Conservation (phyloP, 1,284 basidiomycete species). For the Irpex lacteus region DNA sequence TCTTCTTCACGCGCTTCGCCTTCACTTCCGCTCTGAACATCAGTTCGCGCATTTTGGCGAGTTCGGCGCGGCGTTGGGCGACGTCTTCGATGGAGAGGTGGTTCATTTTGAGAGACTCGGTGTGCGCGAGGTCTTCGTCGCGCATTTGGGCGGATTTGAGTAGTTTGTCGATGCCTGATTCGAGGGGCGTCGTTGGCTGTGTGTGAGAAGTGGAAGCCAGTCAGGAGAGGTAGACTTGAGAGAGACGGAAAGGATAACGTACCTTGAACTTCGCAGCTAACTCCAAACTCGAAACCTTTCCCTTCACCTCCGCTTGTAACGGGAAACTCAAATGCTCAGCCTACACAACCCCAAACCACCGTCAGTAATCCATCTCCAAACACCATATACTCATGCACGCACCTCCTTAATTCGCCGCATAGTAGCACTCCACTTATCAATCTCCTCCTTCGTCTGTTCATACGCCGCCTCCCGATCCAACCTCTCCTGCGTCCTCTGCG, state of each 20-base stretch:
- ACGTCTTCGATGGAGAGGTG: constrained; percentile 85
- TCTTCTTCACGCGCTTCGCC: constrained; percentile 51
- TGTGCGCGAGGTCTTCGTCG: constrained; percentile 74
- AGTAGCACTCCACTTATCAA: constrained; percentile 90
- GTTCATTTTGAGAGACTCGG: constrained; percentile 82
- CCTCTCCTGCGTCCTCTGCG: constrained; percentile 83
- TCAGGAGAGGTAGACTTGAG: neutral
- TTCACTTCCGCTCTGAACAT: constrained; percentile 94
- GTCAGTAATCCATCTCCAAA: too few species aligned
- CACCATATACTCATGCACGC: too few species aligned
- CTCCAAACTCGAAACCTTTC: constrained; percentile 71
- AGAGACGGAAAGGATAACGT: neutral
- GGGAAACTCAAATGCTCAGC: constrained; percentile 94
- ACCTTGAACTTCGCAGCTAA: constrained; percentile 83
- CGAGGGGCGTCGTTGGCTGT: constrained; percentile 75
- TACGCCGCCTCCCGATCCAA: constrained; percentile 94
- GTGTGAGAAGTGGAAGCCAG: neutral
- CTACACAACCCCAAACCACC: constrained; percentile 30
- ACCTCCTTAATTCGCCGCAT: constrained; percentile 89
- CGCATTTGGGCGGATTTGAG: constrained; percentile 77
- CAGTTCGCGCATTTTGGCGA: constrained; percentile 88
- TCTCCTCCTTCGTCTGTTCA: constrained; percentile 88
- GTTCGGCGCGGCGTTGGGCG: constrained; percentile 73
- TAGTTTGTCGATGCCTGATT: constrained; percentile 75
- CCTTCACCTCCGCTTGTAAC: constrained; percentile 65